Conservation (phyloP, 169 alveolate genomes). For the Eimeria falciformis region DNA sequence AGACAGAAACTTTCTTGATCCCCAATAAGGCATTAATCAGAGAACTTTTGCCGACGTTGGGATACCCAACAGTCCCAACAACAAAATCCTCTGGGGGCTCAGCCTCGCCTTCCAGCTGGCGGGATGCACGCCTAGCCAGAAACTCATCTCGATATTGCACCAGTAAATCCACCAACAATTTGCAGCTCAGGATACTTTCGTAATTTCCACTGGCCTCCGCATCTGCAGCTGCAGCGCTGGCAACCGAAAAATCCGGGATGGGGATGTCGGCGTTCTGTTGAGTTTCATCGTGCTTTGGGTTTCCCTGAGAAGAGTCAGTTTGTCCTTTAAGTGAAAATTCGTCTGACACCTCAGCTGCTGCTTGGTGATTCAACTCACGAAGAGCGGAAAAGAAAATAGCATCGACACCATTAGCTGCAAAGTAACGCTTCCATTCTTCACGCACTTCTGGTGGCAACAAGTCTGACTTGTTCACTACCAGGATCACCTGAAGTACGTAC, state of each 20-base stretch:
- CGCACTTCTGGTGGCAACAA: constrained; percentile 72
- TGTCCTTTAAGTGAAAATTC: too few species aligned
- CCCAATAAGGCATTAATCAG: constrained; percentile 97
- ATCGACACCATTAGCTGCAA: constrained; percentile 26
- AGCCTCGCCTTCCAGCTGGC: background rate
- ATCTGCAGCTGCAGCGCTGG: too few species aligned
- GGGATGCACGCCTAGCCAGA: background rate
- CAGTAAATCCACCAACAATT: constrained; percentile 78
- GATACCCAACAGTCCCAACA: constrained; percentile 99
- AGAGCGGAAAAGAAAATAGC: constrained; percentile 72
- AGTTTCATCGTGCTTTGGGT: background rate
- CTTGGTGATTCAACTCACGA: constrained; percentile 46
- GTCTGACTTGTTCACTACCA: constrained; percentile 80
- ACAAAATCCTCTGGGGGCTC: constrained; percentile 78
- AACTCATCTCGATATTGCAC: constrained; percentile 59
- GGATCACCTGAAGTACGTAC: constrained; percentile 40
- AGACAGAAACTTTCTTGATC: constrained; percentile 95
- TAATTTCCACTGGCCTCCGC: background rate
- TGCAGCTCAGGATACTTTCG: constrained; percentile 71
- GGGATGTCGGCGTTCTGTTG: background rate
- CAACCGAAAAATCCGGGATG: too few species aligned
- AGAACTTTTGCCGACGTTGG: constrained; percentile 99
- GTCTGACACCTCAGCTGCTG: background rate
- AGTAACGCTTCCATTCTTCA: constrained; percentile 61
- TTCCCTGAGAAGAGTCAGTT: too few species aligned